Conservation (phyloP, 148 eudicot genomes). For the Cornus suecica region DNA sequence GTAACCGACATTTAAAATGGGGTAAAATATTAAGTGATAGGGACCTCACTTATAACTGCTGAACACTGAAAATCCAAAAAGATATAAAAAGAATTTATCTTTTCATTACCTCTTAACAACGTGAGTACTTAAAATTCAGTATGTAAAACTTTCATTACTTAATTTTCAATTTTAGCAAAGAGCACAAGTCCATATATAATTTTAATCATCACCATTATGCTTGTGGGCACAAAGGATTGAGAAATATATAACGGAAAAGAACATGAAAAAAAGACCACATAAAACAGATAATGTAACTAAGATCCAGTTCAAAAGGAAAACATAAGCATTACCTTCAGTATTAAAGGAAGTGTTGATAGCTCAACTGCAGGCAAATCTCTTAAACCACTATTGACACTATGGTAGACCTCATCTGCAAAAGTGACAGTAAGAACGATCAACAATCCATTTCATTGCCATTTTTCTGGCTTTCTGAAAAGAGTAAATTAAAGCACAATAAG, state of each 20-base stretch:
- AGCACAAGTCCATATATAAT: neutral
- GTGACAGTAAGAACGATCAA: slow-evolving; percentile 13
- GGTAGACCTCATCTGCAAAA: slow-evolving; percentile 75
- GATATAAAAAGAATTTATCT: no score
- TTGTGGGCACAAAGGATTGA: neutral
- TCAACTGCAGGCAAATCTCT: slow-evolving; percentile 93
- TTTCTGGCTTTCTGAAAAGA: neutral
- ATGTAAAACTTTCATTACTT: no score
- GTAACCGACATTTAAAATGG: no score
- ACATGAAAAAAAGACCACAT: neutral
- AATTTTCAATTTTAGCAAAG: no score
- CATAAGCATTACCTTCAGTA: slow-evolving; percentile 62
- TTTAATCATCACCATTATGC: neutral
- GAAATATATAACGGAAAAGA: neutral
- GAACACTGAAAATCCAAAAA: no score
- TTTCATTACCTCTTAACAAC: no score
- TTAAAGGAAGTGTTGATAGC: slow-evolving; percentile 79
- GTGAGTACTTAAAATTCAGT: no score
- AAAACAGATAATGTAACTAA: neutral
- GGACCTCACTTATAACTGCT: no score
- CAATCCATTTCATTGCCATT: neutral
- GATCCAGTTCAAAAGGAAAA: neutral
- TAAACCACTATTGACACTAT: slow-evolving; percentile 62
- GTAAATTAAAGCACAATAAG: neutral
- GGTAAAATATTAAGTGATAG: no score